Evolutionary conservation across 1,284 basidiomycete species (phyloP), one percentile per base, ranked within the genome.

Genomic region (Leccinum pachyderme): DNA sequence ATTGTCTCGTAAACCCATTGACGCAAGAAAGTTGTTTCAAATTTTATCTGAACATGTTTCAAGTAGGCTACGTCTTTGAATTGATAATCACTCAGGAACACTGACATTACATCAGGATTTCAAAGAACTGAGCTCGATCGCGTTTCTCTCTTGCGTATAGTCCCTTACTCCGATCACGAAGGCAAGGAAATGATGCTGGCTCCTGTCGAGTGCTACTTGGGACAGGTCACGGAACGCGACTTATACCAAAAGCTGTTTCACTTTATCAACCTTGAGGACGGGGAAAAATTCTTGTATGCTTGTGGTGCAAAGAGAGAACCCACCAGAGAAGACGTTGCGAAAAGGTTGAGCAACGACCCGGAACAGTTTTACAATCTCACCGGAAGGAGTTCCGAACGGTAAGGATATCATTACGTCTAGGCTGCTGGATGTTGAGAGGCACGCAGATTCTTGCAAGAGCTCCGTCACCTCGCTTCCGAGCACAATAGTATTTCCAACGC

Each of bases 231-330:
- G 8, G 22, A 1, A 28, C 12, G 29, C 13, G 33, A 35, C 3
- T 79, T 88, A 37, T 84, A 87, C 64, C 84, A 85, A 1, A 83
- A 85, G 62, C 70, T 90, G 5, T 95, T 96, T 68, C 82, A 83
- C 7, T 95, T 93, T 61, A 82, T 98, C 49, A 88, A 96, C 71
- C 7, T 95, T 71, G 94, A 94, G 0, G 0, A 77, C 77, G 7
- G 94, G 89, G 5, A 93, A 91, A 7, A 9, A 61, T 95, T 98
- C 72, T 75, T 98, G 43, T 82, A 81, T 55, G 85, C 88, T 13
- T 92, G 91, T 62, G 95, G 95, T 7, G 91, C 94, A 27, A 87
- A 86, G 63, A 83, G 84, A 48, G 90, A 94, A 64, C 95, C 95
- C 0, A 92, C 84, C 33, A 85, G 91, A 1, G 86, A 91, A 61